Percentiles rank a stretch among this genome's conserved stretches.
These are phyloP conservation scores for Cryphonectria carpinicola DNA, from an alignment of 2,329 filamentous ascomycete species.

Conservation along the genomic window DNA sequence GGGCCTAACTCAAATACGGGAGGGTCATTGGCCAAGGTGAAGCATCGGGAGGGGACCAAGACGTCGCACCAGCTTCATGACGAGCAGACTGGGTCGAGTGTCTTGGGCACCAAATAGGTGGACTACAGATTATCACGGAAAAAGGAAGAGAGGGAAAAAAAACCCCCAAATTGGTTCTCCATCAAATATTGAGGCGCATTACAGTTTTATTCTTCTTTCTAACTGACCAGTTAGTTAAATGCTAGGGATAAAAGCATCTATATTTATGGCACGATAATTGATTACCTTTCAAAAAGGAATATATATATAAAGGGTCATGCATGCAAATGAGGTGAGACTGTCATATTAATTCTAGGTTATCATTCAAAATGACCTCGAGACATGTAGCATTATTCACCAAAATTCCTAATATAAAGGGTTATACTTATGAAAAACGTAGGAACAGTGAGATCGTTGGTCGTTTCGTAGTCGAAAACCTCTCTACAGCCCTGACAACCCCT, in stretches of 20 bases:
- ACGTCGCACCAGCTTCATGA: constrained; percentile 22
- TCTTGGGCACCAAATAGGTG: constrained; percentile 18
- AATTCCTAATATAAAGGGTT: no score
- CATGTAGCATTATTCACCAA: no score
- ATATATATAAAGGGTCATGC: no score
- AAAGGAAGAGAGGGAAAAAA: no score
- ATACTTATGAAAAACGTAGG: no score
- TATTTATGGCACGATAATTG: no score
- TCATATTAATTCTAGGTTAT: neutral
- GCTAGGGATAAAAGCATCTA: no score
- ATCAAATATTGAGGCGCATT: neutral
- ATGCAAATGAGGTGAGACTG: neutral
- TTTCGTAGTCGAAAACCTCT: neutral
- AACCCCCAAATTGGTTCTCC: no score
- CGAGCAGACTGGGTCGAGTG: constrained; percentile 21
- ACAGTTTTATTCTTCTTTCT: no score
- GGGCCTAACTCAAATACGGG: constrained; percentile 19
- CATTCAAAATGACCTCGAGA: neutral
- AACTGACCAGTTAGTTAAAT: no score
- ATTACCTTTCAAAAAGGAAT: neutral
- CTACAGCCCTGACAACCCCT: neutral
- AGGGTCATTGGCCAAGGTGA: constrained; percentile 15
- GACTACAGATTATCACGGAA: neutral
- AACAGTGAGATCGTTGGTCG: neutral
- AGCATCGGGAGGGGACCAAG: constrained; percentile 20